These are phyloP conservation scores for Boletus reticuloceps DNA, from an alignment of 768 basidiomycete species.

Conservation along the genomic window DNA sequence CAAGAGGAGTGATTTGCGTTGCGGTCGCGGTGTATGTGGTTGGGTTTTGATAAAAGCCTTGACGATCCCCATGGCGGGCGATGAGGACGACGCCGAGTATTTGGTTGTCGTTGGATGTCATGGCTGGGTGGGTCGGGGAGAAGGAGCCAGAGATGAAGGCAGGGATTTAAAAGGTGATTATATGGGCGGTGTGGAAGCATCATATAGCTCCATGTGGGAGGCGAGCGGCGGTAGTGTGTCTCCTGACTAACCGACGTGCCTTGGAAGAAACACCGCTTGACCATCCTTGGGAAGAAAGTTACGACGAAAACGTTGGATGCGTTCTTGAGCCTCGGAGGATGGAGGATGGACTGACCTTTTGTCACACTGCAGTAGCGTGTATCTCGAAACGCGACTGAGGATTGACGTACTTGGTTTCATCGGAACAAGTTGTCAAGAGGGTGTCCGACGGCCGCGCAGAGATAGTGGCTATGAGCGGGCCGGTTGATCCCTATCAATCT, in stretches of 20 bases:
- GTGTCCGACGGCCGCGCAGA: no score
- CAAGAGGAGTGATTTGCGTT: constrained; percentile 66
- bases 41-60: constrained; percentile 66
- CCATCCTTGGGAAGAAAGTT: no score
- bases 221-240: not conserved
- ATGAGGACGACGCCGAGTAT: constrained; percentile 58
- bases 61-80: constrained; percentile 58
- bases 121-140: not conserved
- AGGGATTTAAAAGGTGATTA: no score
- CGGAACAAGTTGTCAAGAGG: no score
- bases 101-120: constrained; percentile 24
- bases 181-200: not conserved
- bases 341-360: no score
- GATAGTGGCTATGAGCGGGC: no score
- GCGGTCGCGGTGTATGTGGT: constrained; percentile 52
- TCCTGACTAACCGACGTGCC: not conserved
- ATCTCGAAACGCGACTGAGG: no score
- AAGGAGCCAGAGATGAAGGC: not conserved
- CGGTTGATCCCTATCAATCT: no score
- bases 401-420: no score
- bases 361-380: no score
- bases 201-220: not conserved
- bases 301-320: no score
- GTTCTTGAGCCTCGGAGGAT: no score
- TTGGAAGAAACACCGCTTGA: not conserved